phyloP scores from a whole-genome alignment of 305 asterid species.

The Lippia alba region DNA sequence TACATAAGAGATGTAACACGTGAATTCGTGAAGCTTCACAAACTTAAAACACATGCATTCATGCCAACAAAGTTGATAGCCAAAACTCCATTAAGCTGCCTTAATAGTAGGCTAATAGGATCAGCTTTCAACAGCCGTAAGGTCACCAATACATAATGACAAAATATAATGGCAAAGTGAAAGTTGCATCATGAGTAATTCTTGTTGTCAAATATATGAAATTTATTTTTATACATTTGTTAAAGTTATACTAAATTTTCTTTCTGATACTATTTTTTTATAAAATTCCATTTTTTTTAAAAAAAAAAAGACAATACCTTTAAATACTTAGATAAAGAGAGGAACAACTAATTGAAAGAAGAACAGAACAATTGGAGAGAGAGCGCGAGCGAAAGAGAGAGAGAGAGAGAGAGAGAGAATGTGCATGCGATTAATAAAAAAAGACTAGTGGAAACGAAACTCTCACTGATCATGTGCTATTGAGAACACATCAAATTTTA shows the following conservation, averaged over 20 bases:
- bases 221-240: background rate
- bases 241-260: background rate
- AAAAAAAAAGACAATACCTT: background rate
- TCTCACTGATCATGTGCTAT: background rate
- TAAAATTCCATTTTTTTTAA: background rate
- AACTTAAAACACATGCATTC: background rate
- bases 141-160: constrained; percentile 15
- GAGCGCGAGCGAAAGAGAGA: background rate
- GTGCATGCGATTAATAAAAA: background rate
- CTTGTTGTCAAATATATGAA: background rate
- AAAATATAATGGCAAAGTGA: constrained; percentile 5
- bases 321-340: background rate
- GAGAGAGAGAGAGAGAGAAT: background rate
- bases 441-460: background rate
- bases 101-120: constrained; percentile 9
- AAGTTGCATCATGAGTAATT: constrained; percentile 11
- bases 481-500: background rate
- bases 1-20: background rate
- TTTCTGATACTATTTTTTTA: background rate
- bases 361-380: background rate
- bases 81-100: constrained; percentile 1
- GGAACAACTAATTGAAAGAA: background rate
- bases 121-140: constrained; percentile 14
- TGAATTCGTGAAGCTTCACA: background rate
- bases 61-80: background rate